A percentile compares a stretch with the other conserved stretches of the same genome.
phyloP scores from a whole-genome alignment of 2,329 filamentous ascomycete genomes.

The Arthrobotrys conoides region DNA sequence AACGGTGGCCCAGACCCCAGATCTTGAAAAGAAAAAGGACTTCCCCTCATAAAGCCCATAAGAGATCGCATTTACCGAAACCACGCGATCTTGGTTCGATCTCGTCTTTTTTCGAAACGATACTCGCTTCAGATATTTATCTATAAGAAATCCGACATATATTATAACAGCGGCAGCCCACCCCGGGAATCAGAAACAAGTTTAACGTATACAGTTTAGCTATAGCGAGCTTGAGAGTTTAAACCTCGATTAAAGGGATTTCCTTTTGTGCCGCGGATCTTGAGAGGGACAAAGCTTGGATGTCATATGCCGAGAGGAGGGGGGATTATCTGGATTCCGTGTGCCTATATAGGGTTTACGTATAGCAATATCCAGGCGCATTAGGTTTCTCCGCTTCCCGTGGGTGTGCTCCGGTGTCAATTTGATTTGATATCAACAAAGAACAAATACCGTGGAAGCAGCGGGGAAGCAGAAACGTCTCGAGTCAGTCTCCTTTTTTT shows the following conservation, averaged over 20 bases:
- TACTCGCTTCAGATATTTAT: conserved; percentile 50
- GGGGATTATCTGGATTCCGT: conserved; percentile 1
- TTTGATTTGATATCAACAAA: conserved; percentile 40
- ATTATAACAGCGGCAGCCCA: conserved; percentile 36
- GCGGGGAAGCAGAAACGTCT: conserved; percentile 12
- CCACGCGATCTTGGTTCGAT: conserved; percentile 45
- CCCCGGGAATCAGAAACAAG: conserved; percentile 16
- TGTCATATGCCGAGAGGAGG: conserved; percentile 10
- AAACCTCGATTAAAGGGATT: conserved; percentile 7
- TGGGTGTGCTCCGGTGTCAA: conserved; percentile 23
- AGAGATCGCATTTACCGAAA: conserved; percentile 34
- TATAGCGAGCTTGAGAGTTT: neutral
- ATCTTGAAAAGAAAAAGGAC: conserved; percentile 20
- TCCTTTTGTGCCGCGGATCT: conserved; percentile 22
- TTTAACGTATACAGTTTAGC: conserved; percentile 16
- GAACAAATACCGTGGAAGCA: conserved; percentile 15
- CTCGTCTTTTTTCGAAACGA: conserved; percentile 36
- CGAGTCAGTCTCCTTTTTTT: conserved; percentile 32
- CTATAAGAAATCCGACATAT: conserved; percentile 40
- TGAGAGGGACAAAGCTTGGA: neutral
- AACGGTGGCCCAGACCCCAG: conserved; percentile 26
- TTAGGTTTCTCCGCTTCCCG: conserved; percentile 39
- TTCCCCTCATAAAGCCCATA: neutral
- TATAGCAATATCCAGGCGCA: conserved; percentile 14
- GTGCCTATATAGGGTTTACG: conserved; percentile 34